These are phyloP conservation scores for Allium cepa DNA, from an alignment of 106 monocot genomes.

Conservation along the genomic window DNA sequence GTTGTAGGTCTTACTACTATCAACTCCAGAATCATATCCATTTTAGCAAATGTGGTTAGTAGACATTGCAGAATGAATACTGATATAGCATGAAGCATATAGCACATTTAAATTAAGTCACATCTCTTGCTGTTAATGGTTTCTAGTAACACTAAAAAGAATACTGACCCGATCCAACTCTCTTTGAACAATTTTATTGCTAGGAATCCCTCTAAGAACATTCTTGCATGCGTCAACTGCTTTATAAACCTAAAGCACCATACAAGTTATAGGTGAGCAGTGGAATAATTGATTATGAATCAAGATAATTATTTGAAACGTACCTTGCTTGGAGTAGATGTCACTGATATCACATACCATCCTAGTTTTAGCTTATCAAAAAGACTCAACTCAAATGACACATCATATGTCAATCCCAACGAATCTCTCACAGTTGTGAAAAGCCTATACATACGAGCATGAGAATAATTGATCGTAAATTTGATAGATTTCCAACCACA, in stretches of 20 bases:
- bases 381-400: slow-evolving; percentile 94
- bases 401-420: slow-evolving; percentile 94
- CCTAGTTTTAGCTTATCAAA: slow-evolving; percentile 86
- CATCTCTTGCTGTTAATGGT: background rate
- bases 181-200: slow-evolving; percentile 66
- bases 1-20: no score
- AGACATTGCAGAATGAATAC: no score
- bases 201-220: slow-evolving; percentile 86
- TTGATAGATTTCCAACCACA: no score
- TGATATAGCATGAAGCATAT: no score
- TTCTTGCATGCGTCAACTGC: slow-evolving; percentile 99
- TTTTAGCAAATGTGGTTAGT: no score
- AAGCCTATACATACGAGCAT: slow-evolving; percentile 42
- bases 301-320: no score
- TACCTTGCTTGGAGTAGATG: slow-evolving; percentile 96
- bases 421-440: slow-evolving; percentile 98
- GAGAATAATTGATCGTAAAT: background rate
- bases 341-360: slow-evolving; percentile 97
- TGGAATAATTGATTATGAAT: no score
- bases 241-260: slow-evolving; percentile 53
- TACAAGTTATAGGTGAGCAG: no score
- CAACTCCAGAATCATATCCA: no score
- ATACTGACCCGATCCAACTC: slow-evolving; percentile 82
- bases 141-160: background rate
- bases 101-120: no score